phyloP scores from a whole-genome alignment of 345 rosid species.

The Heritiera fomes region DNA sequence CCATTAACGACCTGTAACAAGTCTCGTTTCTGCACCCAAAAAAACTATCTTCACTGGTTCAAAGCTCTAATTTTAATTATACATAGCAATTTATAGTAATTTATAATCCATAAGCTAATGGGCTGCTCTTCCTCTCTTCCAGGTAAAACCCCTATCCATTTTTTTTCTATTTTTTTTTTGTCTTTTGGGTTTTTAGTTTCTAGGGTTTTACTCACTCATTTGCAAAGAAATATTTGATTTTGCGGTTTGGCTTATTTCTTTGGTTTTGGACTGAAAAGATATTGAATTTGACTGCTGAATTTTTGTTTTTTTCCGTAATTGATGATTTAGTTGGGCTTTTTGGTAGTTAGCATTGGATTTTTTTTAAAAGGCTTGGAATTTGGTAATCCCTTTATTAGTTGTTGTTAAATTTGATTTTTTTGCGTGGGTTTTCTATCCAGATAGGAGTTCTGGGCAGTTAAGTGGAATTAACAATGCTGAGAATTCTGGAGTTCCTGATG shows the following conservation, averaged over 20 bases:
- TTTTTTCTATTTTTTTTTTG: neutral
- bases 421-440: slow-evolving; percentile 31
- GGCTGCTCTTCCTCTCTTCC: slow-evolving; percentile 92
- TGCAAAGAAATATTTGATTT: neutral
- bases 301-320: no score
- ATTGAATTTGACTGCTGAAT: neutral
- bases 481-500: slow-evolving; percentile 46
- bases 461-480: slow-evolving; percentile 58
- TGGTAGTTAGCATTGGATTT: slow-evolving; percentile 7
- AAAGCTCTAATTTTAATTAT: neutral
- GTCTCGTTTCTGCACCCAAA: neutral
- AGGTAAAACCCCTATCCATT: slow-evolving; percentile 34
- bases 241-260: neutral
- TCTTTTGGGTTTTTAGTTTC: neutral
- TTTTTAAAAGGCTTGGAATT: slow-evolving; percentile 9
- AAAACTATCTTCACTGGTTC: neutral
- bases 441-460: slow-evolving; percentile 59
- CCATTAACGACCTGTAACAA: neutral
- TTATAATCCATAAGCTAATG: slow-evolving; percentile 36
- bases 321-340: neutral
- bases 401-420: slow-evolving; percentile 18
- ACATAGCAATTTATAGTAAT: neutral
- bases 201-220: slow-evolving; percentile 12
- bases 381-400: slow-evolving; percentile 24
- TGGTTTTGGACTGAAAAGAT: slow-evolving; percentile 4